A percentile compares a stretch with the other conserved stretches of the same genome.
These are phyloP conservation scores for Fusarium clavum DNA, from an alignment of 2,329 filamentous ascomycete species.

Conservation along the genomic window DNA sequence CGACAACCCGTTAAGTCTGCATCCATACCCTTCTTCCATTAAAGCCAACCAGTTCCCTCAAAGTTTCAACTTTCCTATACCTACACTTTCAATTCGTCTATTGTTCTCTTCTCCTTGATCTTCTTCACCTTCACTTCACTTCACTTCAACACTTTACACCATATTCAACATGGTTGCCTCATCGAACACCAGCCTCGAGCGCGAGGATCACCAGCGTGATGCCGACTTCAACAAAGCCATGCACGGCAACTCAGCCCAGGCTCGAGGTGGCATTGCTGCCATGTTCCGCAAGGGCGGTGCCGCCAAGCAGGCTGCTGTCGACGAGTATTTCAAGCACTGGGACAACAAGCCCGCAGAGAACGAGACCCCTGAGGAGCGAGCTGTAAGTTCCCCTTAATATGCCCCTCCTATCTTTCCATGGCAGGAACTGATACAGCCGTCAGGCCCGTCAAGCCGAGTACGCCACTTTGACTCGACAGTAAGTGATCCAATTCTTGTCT, in stretches of 20 bases:
- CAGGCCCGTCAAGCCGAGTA: constrained; percentile 87
- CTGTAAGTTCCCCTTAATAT: constrained; percentile 63
- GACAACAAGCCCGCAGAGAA: constrained; percentile 82
- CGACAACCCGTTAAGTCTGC: constrained; percentile 38
- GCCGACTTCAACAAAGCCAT: constrained; percentile 90
- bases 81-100: constrained; percentile 24
- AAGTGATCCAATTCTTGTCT: constrained; percentile 53
- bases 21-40: constrained; percentile 38
- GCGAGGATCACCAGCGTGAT: constrained; percentile 86
- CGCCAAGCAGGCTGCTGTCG: constrained; percentile 83
- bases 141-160: constrained; percentile 28
- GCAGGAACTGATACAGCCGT: constrained; percentile 35
- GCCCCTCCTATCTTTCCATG: constrained; percentile 31
- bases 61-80: constrained; percentile 22
- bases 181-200: constrained; percentile 70
- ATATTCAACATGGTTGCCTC: constrained; percentile 59
- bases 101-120: constrained; percentile 15
- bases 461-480: constrained; percentile 93
- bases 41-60: constrained; percentile 42
- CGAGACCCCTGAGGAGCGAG: constrained; percentile 86
- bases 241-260: constrained; percentile 78
- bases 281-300: constrained; percentile 83
- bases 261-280: constrained; percentile 79
- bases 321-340: constrained; percentile 98
- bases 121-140: constrained; percentile 7